Evolutionary conservation across 2,329 filamentous ascomycete genomes (phyloP), one percentile per base, ranked within the genome.

Genomic region (Penicillium rolfsii): DNA sequence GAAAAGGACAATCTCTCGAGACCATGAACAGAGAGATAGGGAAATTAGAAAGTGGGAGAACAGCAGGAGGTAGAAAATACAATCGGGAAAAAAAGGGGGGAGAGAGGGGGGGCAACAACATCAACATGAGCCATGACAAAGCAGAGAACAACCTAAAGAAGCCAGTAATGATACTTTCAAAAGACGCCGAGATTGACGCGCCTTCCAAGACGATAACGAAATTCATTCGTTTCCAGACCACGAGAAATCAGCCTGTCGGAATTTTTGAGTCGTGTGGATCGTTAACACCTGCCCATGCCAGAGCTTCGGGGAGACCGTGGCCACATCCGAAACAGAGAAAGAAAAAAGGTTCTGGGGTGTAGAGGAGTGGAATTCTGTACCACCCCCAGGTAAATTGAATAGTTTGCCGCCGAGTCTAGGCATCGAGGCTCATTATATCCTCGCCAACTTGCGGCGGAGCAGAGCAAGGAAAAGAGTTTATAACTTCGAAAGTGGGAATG

Each of bases 271-370:
- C 73, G 69, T 75, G 73, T 71, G 71, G 69, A 76, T 76, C 74
- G 71, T 76, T 65, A 76, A 74, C 73, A 76, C 74, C 74, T 71
- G 70, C 64, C 73, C 72, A 76, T 76, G 74, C 74, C 74, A 68
- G 61, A 68, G 64, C 61, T 63, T 67, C 67, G 65, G 57, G 60
- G 57, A 63, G 26, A 65, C 60, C 61, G 65, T 60, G 67, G 68
- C 67, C 68, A 66, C 14, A 36, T 30, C 28, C 35, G 60, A 59
- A 58, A 65, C 56, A 64, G 30, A 64, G 30, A 64, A 64, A 63
- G 63, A 54, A 58, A 26, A 55, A 22, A 55, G 46, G 57, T 50
- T 52, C 1, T 52, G 57, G 54, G 50, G 22, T n/a, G 11, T 16
- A 61, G 53, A 55, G 36, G 60, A 26, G 19, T 41, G 22, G 19